A percentile compares a stretch with the other conserved stretches of the same genome.
phyloP scores from a whole-genome alignment of 345 rosid genomes.

The Citrus mangshanensis region DNA sequence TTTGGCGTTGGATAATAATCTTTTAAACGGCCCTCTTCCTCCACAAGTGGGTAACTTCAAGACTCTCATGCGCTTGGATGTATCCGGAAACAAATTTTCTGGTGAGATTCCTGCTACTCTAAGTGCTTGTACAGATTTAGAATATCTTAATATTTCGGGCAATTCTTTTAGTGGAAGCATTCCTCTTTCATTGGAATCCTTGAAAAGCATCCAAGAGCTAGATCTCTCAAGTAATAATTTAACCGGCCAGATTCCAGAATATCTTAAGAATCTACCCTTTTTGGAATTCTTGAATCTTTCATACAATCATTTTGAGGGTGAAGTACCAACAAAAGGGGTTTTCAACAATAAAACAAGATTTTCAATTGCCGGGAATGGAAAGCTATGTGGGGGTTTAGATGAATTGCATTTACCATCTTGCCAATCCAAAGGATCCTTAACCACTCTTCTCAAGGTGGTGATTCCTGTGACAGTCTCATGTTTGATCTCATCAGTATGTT shows the following conservation, averaged over 20 bases:
- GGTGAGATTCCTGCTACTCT: neutral
- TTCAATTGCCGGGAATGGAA: too few relatives aligned
- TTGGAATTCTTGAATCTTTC: too few relatives aligned
- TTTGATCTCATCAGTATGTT: neutral
- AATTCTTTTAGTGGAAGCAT: constrained; percentile 11
- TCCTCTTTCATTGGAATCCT: constrained; percentile 2
- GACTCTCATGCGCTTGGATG: neutral
- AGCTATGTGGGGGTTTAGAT: too few relatives aligned
- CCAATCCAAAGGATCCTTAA: neutral
- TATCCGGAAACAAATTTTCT: constrained; percentile 12
- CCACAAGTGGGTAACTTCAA: too few relatives aligned
- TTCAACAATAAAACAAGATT: too few relatives aligned
- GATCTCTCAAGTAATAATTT: too few relatives aligned
- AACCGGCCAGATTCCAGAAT: too few relatives aligned
- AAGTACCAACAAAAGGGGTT: too few relatives aligned
- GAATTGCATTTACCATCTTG: constrained; percentile 15
- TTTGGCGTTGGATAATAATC: too few relatives aligned
- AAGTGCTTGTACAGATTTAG: constrained; percentile 2
- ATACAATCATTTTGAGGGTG: too few relatives aligned
- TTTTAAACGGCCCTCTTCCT: too few relatives aligned
- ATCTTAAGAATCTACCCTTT: too few relatives aligned
- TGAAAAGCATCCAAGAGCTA: neutral
- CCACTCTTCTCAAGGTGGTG: neutral
- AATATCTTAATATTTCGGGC: neutral
- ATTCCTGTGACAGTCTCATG: neutral